A percentile compares a stretch with the other conserved stretches of the same genome.
Conservation (phyloP, 345 rosid species). For the Linum usitatissimum region DNA sequence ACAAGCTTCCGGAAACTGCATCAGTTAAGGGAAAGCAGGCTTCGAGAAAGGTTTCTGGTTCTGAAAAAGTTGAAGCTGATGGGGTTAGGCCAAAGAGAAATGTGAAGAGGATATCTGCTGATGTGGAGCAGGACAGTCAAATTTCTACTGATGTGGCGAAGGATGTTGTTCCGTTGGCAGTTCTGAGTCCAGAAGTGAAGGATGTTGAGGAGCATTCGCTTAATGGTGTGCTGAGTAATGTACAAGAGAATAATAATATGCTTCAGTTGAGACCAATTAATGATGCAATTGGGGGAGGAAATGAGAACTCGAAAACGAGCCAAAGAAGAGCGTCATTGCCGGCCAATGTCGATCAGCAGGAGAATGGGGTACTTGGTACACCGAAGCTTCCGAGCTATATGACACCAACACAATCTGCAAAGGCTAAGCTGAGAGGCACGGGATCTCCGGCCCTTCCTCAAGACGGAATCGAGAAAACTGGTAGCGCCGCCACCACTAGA, state of each 20-base stretch:
- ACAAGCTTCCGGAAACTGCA: slow-evolving; percentile 37
- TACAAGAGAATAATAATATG: slow-evolving; percentile 16
- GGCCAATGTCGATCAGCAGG: slow-evolving; percentile 43
- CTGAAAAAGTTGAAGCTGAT: slow-evolving; percentile 34
- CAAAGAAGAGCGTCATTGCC: slow-evolving; percentile 64
- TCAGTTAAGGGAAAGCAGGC: slow-evolving; percentile 39
- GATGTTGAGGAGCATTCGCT: slow-evolving; percentile 12
- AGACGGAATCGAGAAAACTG: slow-evolving; percentile 43
- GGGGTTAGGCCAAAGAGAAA: slow-evolving; percentile 35
- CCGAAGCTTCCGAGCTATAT: slow-evolving; percentile 66
- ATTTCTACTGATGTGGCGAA: slow-evolving; percentile 31
- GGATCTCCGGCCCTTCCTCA: slow-evolving; percentile 44
- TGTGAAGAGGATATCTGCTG: slow-evolving; percentile 29
- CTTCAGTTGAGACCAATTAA: slow-evolving; percentile 21
- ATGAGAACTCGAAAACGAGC: slow-evolving; percentile 33
- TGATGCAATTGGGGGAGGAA: slow-evolving; percentile 22
- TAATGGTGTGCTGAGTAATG: slow-evolving; percentile 28
- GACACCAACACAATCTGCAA: slow-evolving; percentile 83
- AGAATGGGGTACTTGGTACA: slow-evolving; percentile 36
- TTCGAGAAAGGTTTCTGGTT: slow-evolving; percentile 34
- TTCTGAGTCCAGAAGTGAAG: slow-evolving; percentile 19
- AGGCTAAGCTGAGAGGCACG: slow-evolving; percentile 67
- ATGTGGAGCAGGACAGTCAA: slow-evolving; percentile 21
- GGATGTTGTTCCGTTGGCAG: slow-evolving; percentile 14
- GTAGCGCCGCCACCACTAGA: slow-evolving; percentile 29